Evolutionary conservation across 2,329 filamentous ascomycete species (phyloP).

Genomic region (Aureobasidium sp.): DNA sequence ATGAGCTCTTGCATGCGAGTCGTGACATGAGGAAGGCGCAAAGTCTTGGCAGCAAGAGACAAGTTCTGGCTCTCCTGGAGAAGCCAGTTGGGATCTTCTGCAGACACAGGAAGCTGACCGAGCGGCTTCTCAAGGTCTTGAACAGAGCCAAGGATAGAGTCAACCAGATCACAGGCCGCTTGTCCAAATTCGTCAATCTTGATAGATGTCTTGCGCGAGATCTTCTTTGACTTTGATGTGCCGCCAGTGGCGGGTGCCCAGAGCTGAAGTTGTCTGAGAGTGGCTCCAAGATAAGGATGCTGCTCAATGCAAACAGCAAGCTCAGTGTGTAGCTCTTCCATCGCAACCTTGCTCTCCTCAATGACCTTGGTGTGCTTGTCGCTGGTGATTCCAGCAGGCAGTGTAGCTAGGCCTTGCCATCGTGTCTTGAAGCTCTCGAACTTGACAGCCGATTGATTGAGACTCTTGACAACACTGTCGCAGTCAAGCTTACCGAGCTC

Average conservation of each 20-base stretch:
- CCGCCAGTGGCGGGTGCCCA: slow-evolving; percentile 14
- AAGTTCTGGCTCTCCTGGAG: slow-evolving; percentile 43
- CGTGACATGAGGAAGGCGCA: slow-evolving; percentile 54
- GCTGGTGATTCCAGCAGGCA: slow-evolving; percentile 5
- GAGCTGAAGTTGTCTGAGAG: slow-evolving; percentile 17
- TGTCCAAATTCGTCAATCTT: slow-evolving; percentile 45
- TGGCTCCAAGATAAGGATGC: slow-evolving; percentile 17
- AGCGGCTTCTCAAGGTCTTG: slow-evolving; percentile 61
- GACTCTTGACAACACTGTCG: slow-evolving; percentile 1
- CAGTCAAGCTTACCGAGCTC: slow-evolving; percentile 49
- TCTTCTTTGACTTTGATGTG: neutral
- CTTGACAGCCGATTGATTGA: neutral
- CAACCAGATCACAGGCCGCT: slow-evolving; percentile 57
- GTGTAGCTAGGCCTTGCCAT: neutral
- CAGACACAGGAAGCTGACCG: slow-evolving; percentile 49
- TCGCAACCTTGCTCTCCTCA: neutral
- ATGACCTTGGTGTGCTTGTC: neutral
- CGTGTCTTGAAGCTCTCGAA: slow-evolving; percentile 1
- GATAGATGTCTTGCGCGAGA: neutral
- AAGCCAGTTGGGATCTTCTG: slow-evolving; percentile 59
- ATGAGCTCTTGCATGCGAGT: slow-evolving; percentile 39
- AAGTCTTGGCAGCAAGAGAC: slow-evolving; percentile 47
- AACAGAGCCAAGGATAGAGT: slow-evolving; percentile 70
- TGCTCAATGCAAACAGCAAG: slow-evolving; percentile 9
- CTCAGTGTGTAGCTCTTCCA: neutral